Evolutionary conservation across 1,139 yeast genomes (phyloP), one percentile per base, ranked within the genome.

Genomic region (Diutina catenulata): DNA sequence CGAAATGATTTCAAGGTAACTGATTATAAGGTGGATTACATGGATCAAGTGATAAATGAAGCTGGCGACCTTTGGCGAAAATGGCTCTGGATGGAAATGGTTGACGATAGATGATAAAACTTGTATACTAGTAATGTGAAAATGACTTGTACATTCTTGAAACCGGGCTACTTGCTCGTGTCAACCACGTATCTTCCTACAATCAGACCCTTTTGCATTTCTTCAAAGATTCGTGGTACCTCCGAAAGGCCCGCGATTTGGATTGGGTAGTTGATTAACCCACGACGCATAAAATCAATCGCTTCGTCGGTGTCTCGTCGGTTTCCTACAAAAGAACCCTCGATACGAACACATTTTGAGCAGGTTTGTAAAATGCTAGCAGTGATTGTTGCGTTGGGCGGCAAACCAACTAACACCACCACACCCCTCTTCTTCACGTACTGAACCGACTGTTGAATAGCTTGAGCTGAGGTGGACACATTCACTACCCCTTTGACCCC

Each of bases 31-130:
- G 24, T 22, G 5, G 70, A 70, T 47, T 84, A 78, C 51, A 74
- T 80, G 54, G 88, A 80, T 49, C 76, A 76, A 44, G 70, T 86
- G 25, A 66, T 86, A 33, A 61, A 62, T 38, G 94, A 81, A 54
- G 88, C 94, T 2, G 94, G 94, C 14, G 94, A 83, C 49, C 64
- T 83, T 38, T 86, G 94, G 94, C 66, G 95, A 43, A 80, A 79
- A 48, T 83, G 94, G 87, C 60, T 81, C 33, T 81, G 87, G 78
- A 62, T 70, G 50, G 88, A 80, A 51, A 63, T 76, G 60, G 35
- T 31, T 4, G 35, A 31, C 14, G 25, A 31, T 31, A 20, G 35
- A 20, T 31, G 21, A 31, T 21, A 21, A 21, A n/a, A n/a, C n/a
- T n/a, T n/a, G n/a, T n/a, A n/a, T n/a, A n/a, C n/a, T n/a, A n/a